Conservation (phyloP, 176 grass and related monocot species). For the Alloteropsis semialata region DNA sequence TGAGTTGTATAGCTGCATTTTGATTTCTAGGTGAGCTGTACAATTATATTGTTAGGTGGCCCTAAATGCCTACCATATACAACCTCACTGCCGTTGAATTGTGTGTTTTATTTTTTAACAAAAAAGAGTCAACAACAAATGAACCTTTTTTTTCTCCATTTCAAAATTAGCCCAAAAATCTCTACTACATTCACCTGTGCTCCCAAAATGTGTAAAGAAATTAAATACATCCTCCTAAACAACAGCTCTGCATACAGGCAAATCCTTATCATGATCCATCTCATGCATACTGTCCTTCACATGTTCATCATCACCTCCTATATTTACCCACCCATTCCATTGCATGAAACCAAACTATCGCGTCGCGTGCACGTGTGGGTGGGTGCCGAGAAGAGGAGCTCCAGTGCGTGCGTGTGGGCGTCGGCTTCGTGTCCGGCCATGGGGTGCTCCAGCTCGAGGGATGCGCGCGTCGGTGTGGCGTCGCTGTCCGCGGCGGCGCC, state of each 20-base stretch:
- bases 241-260: background rate
- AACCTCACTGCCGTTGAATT: background rate
- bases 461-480: background rate
- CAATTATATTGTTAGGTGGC: too few species aligned
- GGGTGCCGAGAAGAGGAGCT: background rate
- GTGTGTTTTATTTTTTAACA: background rate
- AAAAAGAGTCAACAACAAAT: too few species aligned
- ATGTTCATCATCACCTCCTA: slow-evolving; percentile 19
- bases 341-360: background rate
- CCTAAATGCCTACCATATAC: background rate
- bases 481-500: background rate
- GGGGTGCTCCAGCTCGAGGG: slow-evolving; percentile 79
- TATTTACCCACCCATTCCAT: slow-evolving; percentile 9
- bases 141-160: too few species aligned
- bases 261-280: background rate
- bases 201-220: background rate
- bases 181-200: background rate
- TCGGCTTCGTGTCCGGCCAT: slow-evolving; percentile 27
- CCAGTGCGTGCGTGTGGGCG: background rate
- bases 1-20: background rate
- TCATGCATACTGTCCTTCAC: background rate
- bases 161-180: too few species aligned
- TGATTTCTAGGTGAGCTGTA: background rate
- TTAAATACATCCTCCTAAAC: background rate
- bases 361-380: background rate